Percentiles rank a stretch among this genome's conserved stretches.
Conservation (phyloP, 148 eudicot species). For the Pouteria glomerata region DNA sequence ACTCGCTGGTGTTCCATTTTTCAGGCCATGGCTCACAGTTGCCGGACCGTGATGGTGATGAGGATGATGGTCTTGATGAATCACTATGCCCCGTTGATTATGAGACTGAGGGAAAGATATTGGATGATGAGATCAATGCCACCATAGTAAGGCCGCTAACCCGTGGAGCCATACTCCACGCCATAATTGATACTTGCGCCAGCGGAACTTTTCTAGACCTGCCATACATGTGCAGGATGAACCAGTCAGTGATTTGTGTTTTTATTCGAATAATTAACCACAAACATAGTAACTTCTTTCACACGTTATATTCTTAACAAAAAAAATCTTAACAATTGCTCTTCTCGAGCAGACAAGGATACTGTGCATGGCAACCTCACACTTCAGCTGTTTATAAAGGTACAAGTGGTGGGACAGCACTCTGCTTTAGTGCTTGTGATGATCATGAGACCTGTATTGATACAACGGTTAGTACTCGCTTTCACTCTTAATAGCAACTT, state of each 20-base stretch:
- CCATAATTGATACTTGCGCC: slow-evolving; percentile 36
- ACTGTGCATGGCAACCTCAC: slow-evolving; percentile 18
- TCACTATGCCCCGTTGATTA: slow-evolving; percentile 27
- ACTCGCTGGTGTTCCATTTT: slow-evolving; percentile 39
- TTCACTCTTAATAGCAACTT: not conserved
- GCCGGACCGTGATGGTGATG: slow-evolving; percentile 25
- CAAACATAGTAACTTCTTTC: not conserved
- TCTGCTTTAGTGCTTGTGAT: slow-evolving; percentile 39
- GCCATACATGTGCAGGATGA: slow-evolving; percentile 26
- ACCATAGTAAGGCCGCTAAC: slow-evolving; percentile 36
- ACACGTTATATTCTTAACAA: not conserved
- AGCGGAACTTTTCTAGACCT: slow-evolving; percentile 47
- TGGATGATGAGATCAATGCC: slow-evolving; percentile 40
- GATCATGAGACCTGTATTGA: slow-evolving; percentile 28
- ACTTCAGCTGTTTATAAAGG: slow-evolving; percentile 22
- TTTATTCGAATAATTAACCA: not conserved
- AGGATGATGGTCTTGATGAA: slow-evolving; percentile 33
- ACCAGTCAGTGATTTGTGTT: slow-evolving; percentile 13
- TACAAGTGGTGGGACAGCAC: slow-evolving; percentile 32
- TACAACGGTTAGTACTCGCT: slow-evolving; percentile 22
- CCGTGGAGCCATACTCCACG: slow-evolving; percentile 37
- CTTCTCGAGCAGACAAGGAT: slow-evolving; percentile 20
- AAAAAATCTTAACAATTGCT: not conserved
- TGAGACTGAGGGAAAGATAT: slow-evolving; percentile 22
- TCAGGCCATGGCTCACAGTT: slow-evolving; percentile 32